phyloP scores from a whole-genome alignment of 768 basidiomycete genomes.

The Pholiota conissans region DNA sequence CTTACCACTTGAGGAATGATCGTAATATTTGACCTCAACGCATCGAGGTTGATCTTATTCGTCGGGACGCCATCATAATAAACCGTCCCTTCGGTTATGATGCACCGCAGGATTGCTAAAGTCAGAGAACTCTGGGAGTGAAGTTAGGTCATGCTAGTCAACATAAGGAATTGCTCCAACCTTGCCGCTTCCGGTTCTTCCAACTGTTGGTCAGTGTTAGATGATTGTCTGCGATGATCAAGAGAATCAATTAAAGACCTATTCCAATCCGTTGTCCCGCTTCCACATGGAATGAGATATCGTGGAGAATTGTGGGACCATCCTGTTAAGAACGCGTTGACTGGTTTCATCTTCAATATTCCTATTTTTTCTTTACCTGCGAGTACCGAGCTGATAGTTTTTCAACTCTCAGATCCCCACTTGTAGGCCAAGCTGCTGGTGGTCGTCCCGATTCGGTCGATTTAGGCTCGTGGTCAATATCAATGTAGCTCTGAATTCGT shows the following conservation, averaged over 20 bases:
- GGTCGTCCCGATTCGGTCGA: constrained; percentile 40
- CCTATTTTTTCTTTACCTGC: constrained; percentile 17
- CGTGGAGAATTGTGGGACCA: constrained; percentile 53
- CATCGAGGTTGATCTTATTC: constrained; percentile 52
- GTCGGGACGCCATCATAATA: constrained; percentile 56
- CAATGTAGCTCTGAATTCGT: constrained; percentile 67
- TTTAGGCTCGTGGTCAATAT: constrained; percentile 56
- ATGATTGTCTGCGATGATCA: background rate
- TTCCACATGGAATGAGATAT: constrained; percentile 42
- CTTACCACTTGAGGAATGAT: constrained; percentile 56
- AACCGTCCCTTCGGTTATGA: constrained; percentile 56
- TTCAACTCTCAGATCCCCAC: constrained; percentile 52
- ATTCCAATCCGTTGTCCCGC: constrained; percentile 39
- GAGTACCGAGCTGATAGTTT: constrained; percentile 58
- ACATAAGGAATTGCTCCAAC: constrained; percentile 15
- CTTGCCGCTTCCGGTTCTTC: constrained; percentile 47
- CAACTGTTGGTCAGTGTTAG: constrained; percentile 29
- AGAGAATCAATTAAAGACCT: constrained; percentile 28
- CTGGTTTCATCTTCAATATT: too few relatives aligned
- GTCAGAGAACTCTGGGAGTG: constrained; percentile 55
- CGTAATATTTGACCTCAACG: constrained; percentile 56
- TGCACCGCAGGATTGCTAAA: constrained; percentile 46
- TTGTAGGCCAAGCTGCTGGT: constrained; percentile 66
- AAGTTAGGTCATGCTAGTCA: background rate
- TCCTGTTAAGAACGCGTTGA: background rate